phyloP scores from a whole-genome alignment of 108 stramenopile species.

The Cyclotella cryptica region DNA sequence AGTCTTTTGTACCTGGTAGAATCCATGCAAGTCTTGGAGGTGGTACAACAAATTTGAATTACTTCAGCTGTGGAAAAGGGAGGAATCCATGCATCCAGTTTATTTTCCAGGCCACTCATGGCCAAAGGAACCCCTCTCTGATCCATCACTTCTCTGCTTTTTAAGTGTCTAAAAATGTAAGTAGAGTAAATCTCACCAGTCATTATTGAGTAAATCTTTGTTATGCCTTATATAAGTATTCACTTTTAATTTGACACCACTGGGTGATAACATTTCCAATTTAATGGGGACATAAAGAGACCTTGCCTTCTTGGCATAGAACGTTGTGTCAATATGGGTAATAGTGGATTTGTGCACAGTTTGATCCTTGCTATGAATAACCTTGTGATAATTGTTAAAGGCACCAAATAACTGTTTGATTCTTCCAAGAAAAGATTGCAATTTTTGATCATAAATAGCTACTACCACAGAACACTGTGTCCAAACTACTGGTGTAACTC shows the following conservation, averaged over 20 bases:
- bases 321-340: not conserved
- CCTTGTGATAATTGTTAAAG: not conserved
- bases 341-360: not conserved
- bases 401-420: not conserved
- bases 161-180: not conserved
- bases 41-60: not conserved
- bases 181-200: not conserved
- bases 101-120: not conserved
- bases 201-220: not conserved
- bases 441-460: not conserved
- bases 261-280: not conserved
- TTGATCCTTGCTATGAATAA: not conserved
- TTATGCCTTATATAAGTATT: not conserved
- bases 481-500: not conserved
- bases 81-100: slow-evolving; percentile 3
- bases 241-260: not conserved
- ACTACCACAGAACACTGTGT: not conserved
- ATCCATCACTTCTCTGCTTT: not conserved
- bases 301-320: not conserved
- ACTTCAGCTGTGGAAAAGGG: not conserved
- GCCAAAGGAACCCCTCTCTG: not conserved
- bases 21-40: not conserved
- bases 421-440: not conserved
- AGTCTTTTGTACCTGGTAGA: not conserved
- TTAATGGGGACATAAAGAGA: not conserved